Conservation (phyloP, 805 yeast species). For the Sugiyamaella boreocaroliniensis region DNA sequence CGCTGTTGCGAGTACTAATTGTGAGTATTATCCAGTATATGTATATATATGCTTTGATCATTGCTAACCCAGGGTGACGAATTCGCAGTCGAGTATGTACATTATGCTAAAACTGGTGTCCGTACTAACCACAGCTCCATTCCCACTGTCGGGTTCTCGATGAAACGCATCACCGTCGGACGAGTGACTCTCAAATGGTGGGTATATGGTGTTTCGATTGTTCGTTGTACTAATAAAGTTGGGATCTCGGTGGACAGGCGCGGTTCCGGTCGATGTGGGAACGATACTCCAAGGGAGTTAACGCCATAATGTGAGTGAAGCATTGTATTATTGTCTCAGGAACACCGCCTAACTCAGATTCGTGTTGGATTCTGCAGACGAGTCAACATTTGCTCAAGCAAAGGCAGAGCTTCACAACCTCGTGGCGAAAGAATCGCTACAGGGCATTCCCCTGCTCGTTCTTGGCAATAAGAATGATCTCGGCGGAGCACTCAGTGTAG, state of each 20-base stretch:
- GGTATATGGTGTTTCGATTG: slow-evolving; percentile 2
- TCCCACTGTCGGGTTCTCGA: slow-evolving; percentile 36
- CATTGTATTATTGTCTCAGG: no score
- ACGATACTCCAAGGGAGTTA: slow-evolving; percentile 33
- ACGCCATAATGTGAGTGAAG: slow-evolving; percentile 29
- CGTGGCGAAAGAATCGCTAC: slow-evolving; percentile 25
- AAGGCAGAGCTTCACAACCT: slow-evolving; percentile 30
- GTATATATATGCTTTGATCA: background rate
- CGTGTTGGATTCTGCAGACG: slow-evolving; percentile 33
- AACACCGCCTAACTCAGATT: slow-evolving; percentile 18
- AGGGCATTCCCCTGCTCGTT: slow-evolving; percentile 31
- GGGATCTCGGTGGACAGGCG: slow-evolving; percentile 38
- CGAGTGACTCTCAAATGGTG: slow-evolving; percentile 33
- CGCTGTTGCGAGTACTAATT: slow-evolving; percentile 28
- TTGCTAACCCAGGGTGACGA: slow-evolving; percentile 24
- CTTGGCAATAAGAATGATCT: slow-evolving; percentile 34
- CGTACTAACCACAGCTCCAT: slow-evolving; percentile 24
- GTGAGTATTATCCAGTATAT: slow-evolving; percentile 17
- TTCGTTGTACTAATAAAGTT: slow-evolving; percentile 18
- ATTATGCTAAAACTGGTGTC: background rate
- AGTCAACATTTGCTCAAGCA: slow-evolving; percentile 26
- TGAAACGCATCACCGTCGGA: slow-evolving; percentile 31
- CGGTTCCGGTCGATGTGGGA: slow-evolving; percentile 37
- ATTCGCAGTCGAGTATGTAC: slow-evolving; percentile 28
- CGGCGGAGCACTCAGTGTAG: slow-evolving; percentile 27